Evolutionary conservation across 768 basidiomycete genomes (phyloP), one percentile per base, ranked within the genome.

Genomic region (Tephrocybe sp.): DNA sequence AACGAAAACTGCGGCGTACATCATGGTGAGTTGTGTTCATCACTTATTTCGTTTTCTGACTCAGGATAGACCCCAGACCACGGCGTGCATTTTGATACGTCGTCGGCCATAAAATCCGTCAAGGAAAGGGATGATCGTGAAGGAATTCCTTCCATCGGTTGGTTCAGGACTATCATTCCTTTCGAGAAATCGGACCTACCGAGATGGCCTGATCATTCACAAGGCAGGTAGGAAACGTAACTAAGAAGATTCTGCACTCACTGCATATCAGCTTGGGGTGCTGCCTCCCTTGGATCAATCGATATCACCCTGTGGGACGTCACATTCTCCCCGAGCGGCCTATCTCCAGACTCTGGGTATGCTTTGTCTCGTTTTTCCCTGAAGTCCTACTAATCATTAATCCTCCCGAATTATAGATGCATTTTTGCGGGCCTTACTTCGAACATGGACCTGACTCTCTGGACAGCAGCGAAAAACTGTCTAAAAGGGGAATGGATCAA

Each of bases 131-230:
- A 68, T 8, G 60, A 52, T 10, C 57, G 45, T 14, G 56, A 65
- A 23, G 68, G 69, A 43, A 66, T 68, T 47, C 65, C 68, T 33
- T 63, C 71, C 0, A 63, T 85, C 10, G 78, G 78, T 8, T 92
- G 88, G 88, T 85, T 85, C 55, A 77, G 80, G 57, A 92, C 88
- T 1, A 77, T 89, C 66, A 78, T 90, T 19, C 82, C 88, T 60
- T 71, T 77, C 38, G 79, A 82, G 53, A 75, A 77, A 59, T 56
- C 60, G 6, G 57, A 66, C 22, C 59, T 69, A 7, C 65, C 65
- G 32, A 68, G 65, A 51, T 80, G 80, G 80, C 72, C 76, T 2
- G 75, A 79, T 36, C 67, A 72, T 32, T 78, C 73, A 20, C 77
- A 78, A 72, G 72, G 79, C 78, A 38, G 31, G 63, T 13, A 30